Conservation (phyloP, 139 green algal genomes). For the Chlorella sp. region DNA sequence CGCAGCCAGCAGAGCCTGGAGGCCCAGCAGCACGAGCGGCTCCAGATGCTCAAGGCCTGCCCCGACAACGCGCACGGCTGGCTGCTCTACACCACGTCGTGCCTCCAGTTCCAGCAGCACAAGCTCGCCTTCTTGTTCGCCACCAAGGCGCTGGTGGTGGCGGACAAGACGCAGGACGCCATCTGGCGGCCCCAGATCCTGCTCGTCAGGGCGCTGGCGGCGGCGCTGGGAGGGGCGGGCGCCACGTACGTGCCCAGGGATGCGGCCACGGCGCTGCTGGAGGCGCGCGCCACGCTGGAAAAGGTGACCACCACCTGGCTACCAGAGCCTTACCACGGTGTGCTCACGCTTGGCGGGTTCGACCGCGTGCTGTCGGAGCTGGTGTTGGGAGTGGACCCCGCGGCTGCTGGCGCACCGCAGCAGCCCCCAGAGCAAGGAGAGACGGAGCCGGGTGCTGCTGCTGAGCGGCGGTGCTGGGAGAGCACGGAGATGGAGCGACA, state of each 20-base stretch:
- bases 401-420: too few species aligned
- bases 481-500: too few species aligned
- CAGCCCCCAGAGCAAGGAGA: too few species aligned
- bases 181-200: background rate
- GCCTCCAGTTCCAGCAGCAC: conserved; percentile 9
- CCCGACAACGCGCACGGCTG: background rate
- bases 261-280: background rate
- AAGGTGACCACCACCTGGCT: background rate
- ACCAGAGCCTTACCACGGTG: background rate
- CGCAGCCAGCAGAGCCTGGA: background rate
- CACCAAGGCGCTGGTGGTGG: conserved; percentile 5
- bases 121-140: conserved; percentile 7
- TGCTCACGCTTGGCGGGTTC: background rate
- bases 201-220: background rate
- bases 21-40: conserved; percentile 1
- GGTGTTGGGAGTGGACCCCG: too few species aligned
- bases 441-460: too few species aligned
- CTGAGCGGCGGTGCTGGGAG: too few species aligned
- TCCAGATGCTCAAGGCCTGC: background rate
- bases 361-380: too few species aligned
- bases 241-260: background rate
- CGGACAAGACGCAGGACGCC: background rate
- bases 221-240: background rate
- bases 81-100: background rate
- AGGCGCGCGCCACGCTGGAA: background rate